phyloP scores from a whole-genome alignment of 2,329 filamentous ascomycete species.

The Amauroascus niger region DNA sequence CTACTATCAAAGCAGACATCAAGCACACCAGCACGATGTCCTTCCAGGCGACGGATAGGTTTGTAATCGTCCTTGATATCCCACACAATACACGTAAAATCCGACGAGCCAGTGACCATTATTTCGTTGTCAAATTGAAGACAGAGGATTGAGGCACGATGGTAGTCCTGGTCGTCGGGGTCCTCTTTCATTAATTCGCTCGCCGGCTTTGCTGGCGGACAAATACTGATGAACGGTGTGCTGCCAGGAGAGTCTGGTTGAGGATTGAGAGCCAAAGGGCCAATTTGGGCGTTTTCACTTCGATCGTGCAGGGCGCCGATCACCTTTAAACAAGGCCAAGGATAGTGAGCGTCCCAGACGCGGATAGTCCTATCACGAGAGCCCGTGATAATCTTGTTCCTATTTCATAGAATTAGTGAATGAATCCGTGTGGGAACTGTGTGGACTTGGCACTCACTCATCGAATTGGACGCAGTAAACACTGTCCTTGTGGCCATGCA shows the following conservation, averaged over 20 bases:
- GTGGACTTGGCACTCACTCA: slow-evolving; percentile 51
- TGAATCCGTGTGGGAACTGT: background rate
- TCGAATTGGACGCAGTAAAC: slow-evolving; percentile 98
- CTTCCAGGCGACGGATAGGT: slow-evolving; percentile 65
- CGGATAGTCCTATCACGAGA: slow-evolving; percentile 92
- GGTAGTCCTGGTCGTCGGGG: slow-evolving; percentile 47
- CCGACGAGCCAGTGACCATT: slow-evolving; percentile 89
- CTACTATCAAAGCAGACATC: slow-evolving; percentile 88
- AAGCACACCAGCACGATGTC: slow-evolving; percentile 79
- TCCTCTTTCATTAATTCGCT: slow-evolving; percentile 42
- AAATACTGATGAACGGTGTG: slow-evolving; percentile 40
- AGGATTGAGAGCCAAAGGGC: slow-evolving; percentile 47
- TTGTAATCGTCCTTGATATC: slow-evolving; percentile 67
- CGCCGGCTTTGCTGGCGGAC: slow-evolving; percentile 43
- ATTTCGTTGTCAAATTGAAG: slow-evolving; percentile 89
- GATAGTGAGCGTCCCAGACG: slow-evolving; percentile 85
- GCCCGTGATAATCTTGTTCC: slow-evolving; percentile 89
- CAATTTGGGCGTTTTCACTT: slow-evolving; percentile 24
- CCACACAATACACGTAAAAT: slow-evolving; percentile 85
- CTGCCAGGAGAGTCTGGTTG: slow-evolving; percentile 33
- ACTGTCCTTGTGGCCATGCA: slow-evolving; percentile 88
- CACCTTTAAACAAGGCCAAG: slow-evolving; percentile 68
- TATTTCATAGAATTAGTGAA: slow-evolving; percentile 29
- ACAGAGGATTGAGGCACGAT: slow-evolving; percentile 88
- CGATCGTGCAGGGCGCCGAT: slow-evolving; percentile 59